These are phyloP conservation scores for Anethum foeniculum DNA, from an alignment of 140 eudicot genomes.

Conservation along the genomic window DNA sequence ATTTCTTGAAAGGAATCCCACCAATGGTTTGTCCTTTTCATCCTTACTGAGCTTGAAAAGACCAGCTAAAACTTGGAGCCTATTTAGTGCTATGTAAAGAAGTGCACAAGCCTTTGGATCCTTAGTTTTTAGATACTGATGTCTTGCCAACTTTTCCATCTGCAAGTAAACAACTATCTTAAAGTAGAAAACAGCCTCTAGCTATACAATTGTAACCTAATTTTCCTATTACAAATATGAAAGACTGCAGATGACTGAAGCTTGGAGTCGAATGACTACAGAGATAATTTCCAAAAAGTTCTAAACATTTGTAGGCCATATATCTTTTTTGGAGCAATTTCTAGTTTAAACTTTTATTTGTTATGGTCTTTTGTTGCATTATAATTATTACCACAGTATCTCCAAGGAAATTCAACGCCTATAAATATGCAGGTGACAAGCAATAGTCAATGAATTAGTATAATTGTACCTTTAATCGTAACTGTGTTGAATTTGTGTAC, in stretches of 20 bases:
- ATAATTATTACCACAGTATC: neutral
- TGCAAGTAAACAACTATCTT: slow-evolving; percentile 24
- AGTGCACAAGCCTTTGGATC: slow-evolving; percentile 96
- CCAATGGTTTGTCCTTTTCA: slow-evolving; percentile 93
- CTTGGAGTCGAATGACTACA: neutral
- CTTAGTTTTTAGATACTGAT: slow-evolving; percentile 58
- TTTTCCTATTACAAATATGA: neutral
- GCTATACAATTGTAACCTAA: neutral
- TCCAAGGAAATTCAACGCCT: too few relatives aligned
- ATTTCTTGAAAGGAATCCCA: slow-evolving; percentile 80
- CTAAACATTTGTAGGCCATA: neutral
- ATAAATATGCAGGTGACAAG: neutral
- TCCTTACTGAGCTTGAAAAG: slow-evolving; percentile 90
- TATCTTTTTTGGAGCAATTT: neutral
- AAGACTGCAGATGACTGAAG: neutral
- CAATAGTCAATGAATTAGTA: neutral
- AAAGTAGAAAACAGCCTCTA: slow-evolving; percentile 7
- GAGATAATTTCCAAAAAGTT: neutral
- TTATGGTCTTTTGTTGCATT: neutral
- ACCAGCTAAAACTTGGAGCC: slow-evolving; percentile 93
- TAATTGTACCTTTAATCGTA: slow-evolving; percentile 73
- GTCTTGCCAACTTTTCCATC: slow-evolving; percentile 97
- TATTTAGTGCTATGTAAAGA: slow-evolving; percentile 78
- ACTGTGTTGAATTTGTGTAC: slow-evolving; percentile 65
- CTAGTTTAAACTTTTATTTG: neutral